Evolutionary conservation across 73 alveolate species (phyloP).

Genomic region (Tetrahymena thermophila): DNA sequence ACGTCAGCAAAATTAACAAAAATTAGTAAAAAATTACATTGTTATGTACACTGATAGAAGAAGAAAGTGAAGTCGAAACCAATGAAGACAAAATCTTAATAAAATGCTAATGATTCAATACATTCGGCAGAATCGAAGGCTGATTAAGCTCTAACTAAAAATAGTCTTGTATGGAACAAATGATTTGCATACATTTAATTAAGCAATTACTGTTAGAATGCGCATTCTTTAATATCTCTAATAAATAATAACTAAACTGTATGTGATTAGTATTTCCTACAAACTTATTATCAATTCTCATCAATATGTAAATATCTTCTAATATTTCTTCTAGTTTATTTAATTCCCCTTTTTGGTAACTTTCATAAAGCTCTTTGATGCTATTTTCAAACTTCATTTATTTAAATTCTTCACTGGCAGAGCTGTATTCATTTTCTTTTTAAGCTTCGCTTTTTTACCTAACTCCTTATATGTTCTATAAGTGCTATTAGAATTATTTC

Average conservation of each 20-base stretch:
- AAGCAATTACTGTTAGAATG: neutral
- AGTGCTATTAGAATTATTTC: neutral
- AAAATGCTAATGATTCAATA: neutral
- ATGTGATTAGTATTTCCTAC: neutral
- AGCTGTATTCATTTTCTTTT: neutral
- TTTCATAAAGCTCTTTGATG: neutral
- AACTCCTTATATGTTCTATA: neutral
- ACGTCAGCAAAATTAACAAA: neutral
- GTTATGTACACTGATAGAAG: neutral
- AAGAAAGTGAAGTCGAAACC: neutral
- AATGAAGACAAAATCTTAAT: neutral
- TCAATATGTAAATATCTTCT: neutral
- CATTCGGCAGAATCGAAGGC: neutral
- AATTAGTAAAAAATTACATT: neutral
- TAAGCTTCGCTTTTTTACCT: neutral
- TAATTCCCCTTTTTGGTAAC: neutral
- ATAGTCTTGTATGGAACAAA: neutral
- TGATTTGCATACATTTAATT: neutral
- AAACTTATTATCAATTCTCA: neutral
- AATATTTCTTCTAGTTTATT: neutral
- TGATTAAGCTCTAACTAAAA: neutral
- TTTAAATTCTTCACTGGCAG: neutral
- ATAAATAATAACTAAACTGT: neutral
- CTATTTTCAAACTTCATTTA: neutral
- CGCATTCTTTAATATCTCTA: neutral